Evolutionary conservation across 352 stramenopile species (phyloP).

Genomic region (Phytophthora cactorum): DNA sequence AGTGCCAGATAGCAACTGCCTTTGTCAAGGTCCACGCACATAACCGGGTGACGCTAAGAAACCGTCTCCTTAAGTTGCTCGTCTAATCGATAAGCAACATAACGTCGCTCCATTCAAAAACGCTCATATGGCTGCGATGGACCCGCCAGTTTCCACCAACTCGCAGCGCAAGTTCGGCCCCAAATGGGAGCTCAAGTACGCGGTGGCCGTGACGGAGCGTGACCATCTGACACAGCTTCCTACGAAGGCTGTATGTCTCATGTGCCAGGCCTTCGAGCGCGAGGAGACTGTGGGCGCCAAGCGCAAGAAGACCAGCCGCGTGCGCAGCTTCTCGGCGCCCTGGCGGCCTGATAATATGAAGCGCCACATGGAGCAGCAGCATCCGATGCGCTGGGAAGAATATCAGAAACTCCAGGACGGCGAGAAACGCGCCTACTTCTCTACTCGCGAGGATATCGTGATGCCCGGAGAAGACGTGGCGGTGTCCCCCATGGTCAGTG

Average conservation of each 20-base stretch:
- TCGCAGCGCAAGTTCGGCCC: conserved; percentile 35
- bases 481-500: conserved; percentile 18
- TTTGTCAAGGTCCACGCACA: conserved; percentile 10
- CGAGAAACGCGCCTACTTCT: conserved; percentile 34
- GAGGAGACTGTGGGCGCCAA: conserved; percentile 36
- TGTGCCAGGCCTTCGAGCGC: conserved; percentile 39
- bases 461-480: conserved; percentile 7
- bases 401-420: conserved; percentile 31
- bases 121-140: not conserved
- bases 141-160: not conserved
- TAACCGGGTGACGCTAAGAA: not conserved
- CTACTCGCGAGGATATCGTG: conserved; percentile 3
- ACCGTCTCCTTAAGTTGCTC: not conserved
- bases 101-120: not conserved
- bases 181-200: conserved; percentile 40
- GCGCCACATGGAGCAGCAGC: conserved; percentile 42
- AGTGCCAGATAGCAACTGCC: conserved; percentile 11
- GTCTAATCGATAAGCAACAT: conserved; percentile 3
- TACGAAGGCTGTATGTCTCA: conserved; percentile 31
- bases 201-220: conserved; percentile 30
- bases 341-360: conserved; percentile 48
- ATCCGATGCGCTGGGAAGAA: conserved; percentile 31
- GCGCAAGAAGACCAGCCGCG: conserved; percentile 39
- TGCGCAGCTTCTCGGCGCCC: conserved; percentile 35
- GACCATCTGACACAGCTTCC: conserved; percentile 25